Evolutionary conservation across 225 moss, liverwort and hornwort species (phyloP).

Genomic region (Bryoerythrophyllum caledonicum): DNA sequence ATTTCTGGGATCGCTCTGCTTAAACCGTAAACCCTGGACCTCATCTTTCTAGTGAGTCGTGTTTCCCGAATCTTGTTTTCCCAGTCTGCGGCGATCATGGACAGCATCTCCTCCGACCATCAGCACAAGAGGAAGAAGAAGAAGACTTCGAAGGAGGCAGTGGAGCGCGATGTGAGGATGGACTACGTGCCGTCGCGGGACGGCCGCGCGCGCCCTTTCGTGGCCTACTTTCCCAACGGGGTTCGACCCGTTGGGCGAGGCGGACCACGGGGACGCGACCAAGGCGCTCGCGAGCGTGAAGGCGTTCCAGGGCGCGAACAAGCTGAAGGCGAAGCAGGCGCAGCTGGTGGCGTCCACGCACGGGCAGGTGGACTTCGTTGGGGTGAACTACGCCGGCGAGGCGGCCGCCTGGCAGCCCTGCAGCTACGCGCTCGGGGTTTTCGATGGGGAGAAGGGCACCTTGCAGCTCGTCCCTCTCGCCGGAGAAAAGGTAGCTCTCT

Average conservation of each 20-base stretch:
- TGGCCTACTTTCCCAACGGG: conserved; percentile 88
- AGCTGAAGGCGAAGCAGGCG: conserved; percentile 63
- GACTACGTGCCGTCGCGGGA: conserved; percentile 67
- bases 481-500: conserved; percentile 86
- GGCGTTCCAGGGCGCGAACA: conserved; percentile 65
- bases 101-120: conserved; percentile 33
- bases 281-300: conserved; percentile 43
- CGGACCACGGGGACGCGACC: conserved; percentile 36
- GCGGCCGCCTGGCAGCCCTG: conserved; percentile 95
- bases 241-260: conserved; percentile 64
- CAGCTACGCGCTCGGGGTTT: conserved; percentile 86
- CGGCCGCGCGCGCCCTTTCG: conserved; percentile 68
- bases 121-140: conserved; percentile 63
- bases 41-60: no score
- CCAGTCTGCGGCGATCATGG: conserved; percentile 20
- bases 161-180: conserved; percentile 59
- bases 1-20: background rate
- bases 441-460: conserved; percentile 74
- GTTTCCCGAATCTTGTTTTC: background rate
- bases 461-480: conserved; percentile 85
- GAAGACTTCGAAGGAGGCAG: conserved; percentile 13
- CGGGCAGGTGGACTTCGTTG: conserved; percentile 89
- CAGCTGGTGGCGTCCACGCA: conserved; percentile 76
- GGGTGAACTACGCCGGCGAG: conserved; percentile 88
- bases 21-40: conserved; percentile 28